A percentile compares a stretch with the other conserved stretches of the same genome.
phyloP scores from a whole-genome alignment of 1,139 yeast genomes.

The Candida sp. region DNA sequence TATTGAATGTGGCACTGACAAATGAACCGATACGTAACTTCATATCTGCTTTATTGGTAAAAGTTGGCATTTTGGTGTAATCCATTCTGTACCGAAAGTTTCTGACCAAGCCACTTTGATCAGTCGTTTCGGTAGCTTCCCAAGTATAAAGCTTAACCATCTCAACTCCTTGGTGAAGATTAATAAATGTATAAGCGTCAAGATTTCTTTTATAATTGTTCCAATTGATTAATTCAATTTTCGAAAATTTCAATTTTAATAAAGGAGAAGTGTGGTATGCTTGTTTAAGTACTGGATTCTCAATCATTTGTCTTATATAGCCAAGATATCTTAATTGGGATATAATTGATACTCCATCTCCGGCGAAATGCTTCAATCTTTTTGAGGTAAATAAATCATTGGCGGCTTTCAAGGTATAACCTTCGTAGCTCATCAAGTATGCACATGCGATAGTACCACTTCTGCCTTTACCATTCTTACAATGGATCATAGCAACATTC shows the following conservation, averaged over 20 bases:
- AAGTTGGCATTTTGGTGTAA: neutral
- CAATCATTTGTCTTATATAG: conserved; percentile 39
- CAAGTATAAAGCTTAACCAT: neutral
- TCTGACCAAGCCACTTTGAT: too few species aligned
- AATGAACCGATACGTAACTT: neutral
- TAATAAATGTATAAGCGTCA: neutral
- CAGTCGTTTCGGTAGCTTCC: neutral
- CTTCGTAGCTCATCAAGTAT: conserved; percentile 47
- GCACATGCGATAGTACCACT: conserved; percentile 79
- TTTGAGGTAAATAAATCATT: conserved; percentile 48
- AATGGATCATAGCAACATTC: conserved; percentile 73
- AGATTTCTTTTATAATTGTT: neutral
- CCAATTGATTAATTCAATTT: neutral
- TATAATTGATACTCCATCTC: conserved; percentile 66
- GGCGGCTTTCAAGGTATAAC: conserved; percentile 39
- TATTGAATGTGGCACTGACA: conserved; percentile 6
- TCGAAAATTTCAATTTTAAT: neutral
- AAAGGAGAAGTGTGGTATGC: neutral
- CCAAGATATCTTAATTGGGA: conserved; percentile 67
- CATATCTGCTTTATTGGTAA: neutral
- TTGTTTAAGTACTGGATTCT: neutral
- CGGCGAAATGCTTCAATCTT: conserved; percentile 57
- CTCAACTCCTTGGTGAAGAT: neutral
- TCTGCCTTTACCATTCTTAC: conserved; percentile 91
- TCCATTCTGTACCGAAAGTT: too few species aligned